Evolutionary conservation across 2,329 filamentous ascomycete species (phyloP).

Genomic region (Chaetothyriales sp.): DNA sequence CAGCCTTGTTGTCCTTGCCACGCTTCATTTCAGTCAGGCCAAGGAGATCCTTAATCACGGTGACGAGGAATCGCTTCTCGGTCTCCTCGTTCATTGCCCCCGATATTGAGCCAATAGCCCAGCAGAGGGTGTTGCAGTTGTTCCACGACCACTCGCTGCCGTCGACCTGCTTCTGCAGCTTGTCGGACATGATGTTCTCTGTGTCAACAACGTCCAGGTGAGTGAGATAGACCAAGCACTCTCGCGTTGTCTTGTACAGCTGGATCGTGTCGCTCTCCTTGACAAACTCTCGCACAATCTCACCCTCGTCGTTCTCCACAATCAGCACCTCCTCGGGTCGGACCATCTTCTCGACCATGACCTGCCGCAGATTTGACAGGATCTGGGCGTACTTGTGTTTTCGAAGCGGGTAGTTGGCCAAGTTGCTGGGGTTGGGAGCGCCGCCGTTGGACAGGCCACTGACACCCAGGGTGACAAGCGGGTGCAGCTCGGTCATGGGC

Average conservation of each 20-base stretch:
- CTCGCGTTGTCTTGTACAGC: constrained; percentile 95
- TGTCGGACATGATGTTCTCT: constrained; percentile 98
- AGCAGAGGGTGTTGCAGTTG: constrained; percentile 98
- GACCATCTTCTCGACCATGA: constrained; percentile 99
- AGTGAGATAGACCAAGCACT: constrained; percentile 92
- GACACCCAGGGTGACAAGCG: constrained; percentile 64
- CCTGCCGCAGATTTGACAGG: constrained; percentile 78
- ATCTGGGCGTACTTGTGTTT: constrained; percentile 98
- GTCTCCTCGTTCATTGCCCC: constrained; percentile 99
- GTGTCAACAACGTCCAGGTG: constrained; percentile 96
- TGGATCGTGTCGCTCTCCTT: constrained; percentile 99
- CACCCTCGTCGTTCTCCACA: constrained; percentile 98
- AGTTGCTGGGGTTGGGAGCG: constrained; percentile 66
- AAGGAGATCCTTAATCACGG: constrained; percentile 94
- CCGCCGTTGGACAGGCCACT: constrained; percentile 59
- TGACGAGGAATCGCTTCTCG: constrained; percentile 94
- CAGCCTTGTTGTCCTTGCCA: constrained; percentile 97
- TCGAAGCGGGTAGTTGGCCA: constrained; percentile 79
- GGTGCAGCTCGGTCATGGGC: constrained; percentile 83
- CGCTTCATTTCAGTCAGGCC: constrained; percentile 98
- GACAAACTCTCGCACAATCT: constrained; percentile 97
- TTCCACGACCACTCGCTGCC: constrained; percentile 97
- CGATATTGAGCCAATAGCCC: constrained; percentile 97
- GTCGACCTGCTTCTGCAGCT: constrained; percentile 87
- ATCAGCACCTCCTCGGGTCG: constrained; percentile 93